Evolutionary conservation across 176 grass and related monocot species (phyloP).

Genomic region (Aegilops umbellulata): DNA sequence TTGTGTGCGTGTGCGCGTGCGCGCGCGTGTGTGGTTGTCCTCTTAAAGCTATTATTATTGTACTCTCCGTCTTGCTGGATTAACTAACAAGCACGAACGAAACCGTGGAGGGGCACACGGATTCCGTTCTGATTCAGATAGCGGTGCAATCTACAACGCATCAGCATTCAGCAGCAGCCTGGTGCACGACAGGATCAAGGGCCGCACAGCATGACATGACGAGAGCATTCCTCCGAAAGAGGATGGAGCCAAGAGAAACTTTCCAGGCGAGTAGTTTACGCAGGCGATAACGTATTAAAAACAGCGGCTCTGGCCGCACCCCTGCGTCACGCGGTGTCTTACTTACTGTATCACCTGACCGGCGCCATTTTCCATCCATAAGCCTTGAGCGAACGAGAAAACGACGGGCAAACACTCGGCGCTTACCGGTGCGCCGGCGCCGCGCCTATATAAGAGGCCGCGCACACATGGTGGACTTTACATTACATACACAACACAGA

Average conservation of each 20-base stretch:
- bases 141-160: not conserved
- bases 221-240: constrained; percentile 10
- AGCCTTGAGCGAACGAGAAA: not conserved
- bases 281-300: constrained; percentile 42
- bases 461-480: not conserved
- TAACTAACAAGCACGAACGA: not conserved
- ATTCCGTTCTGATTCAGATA: constrained; percentile 6
- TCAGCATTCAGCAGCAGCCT: not conserved
- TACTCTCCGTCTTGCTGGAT: not conserved
- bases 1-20: not conserved
- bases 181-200: not conserved
- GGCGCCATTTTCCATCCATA: not conserved
- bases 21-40: not conserved
- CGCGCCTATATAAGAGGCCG: constrained; percentile 15
- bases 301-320: constrained; percentile 29
- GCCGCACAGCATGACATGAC: not conserved
- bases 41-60: not conserved
- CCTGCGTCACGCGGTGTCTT: constrained; percentile 18
- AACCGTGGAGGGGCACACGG: not conserved
- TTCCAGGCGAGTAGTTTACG: not conserved
- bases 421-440: not conserved
- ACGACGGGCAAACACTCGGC: not conserved
- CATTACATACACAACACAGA: not conserved
- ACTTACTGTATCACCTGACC: not conserved
- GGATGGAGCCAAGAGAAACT: constrained; percentile 18